A percentile compares a stretch with the other conserved stretches of the same genome.
These are phyloP conservation scores for Angomonas ambiguus DNA, from an alignment of 208 protist genomes.

Conservation along the genomic window DNA sequence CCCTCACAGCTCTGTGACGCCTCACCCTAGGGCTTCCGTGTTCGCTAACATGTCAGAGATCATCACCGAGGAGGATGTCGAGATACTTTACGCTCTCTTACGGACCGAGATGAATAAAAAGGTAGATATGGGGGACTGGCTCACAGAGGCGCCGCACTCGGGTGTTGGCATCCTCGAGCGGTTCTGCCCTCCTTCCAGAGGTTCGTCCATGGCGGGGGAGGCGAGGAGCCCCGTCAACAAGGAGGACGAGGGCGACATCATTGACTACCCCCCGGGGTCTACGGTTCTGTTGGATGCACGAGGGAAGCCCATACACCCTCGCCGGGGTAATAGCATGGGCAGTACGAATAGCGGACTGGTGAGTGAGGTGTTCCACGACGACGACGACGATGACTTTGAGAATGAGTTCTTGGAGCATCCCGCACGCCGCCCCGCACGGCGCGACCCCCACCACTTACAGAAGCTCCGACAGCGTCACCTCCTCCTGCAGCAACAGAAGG, in stretches of 20 bases:
- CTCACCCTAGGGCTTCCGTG: background rate
- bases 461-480: conserved; percentile 32
- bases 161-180: background rate
- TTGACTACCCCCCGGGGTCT: background rate
- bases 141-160: background rate
- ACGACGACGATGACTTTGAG: background rate
- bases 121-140: background rate
- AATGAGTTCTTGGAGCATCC: background rate
- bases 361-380: background rate
- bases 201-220: background rate
- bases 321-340: background rate
- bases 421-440: too few species aligned
- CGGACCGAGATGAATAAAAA: background rate
- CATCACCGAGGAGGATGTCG: background rate
- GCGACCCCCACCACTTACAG: conserved; percentile 28
- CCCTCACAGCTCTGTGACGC: background rate
- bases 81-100: background rate
- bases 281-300: background rate
- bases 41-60: conserved; percentile 4
- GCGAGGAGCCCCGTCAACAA: background rate
- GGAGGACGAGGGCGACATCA: background rate
- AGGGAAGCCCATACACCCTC: background rate
- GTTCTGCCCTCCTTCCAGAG: background rate
- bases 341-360: background rate
- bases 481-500: conserved; percentile 39